phyloP scores from a whole-genome alignment of 805 yeast species.

The Candida ascalaphidarum region DNA sequence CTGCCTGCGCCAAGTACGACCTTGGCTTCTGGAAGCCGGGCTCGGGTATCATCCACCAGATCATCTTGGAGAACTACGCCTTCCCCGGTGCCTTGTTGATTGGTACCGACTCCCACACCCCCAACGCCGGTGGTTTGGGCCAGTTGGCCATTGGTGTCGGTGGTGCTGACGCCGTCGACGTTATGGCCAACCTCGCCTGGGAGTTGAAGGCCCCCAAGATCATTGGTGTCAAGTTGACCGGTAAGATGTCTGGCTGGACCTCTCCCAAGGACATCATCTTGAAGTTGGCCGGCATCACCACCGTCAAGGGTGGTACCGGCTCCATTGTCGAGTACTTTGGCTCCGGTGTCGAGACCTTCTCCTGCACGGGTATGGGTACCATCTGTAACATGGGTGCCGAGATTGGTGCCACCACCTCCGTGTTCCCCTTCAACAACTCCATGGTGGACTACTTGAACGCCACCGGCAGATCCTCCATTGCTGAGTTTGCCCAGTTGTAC shows the following conservation, averaged over 20 bases:
- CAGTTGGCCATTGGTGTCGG: conserved; percentile 98
- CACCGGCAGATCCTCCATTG: conserved; percentile 79
- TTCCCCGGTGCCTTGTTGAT: conserved; percentile 95
- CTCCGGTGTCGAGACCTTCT: conserved; percentile 84
- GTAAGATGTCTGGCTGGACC: conserved; percentile 89
- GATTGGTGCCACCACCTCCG: conserved; percentile 96
- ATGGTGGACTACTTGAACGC: conserved; percentile 82
- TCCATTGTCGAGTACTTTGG: conserved; percentile 94
- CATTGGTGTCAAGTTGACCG: conserved; percentile 90
- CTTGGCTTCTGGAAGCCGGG: conserved; percentile 99
- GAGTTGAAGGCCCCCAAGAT: conserved; percentile 96
- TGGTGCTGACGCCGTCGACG: conserved; percentile 99
- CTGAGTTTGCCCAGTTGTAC: conserved; percentile 69
- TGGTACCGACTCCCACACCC: conserved; percentile 97
- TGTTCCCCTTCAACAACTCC: conserved; percentile 91
- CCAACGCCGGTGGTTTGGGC: conserved; percentile 98
- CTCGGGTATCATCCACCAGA: conserved; percentile 96
- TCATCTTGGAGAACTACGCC: conserved; percentile 91
- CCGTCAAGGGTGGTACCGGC: conserved; percentile 99
- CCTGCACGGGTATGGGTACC: conserved; percentile 99
- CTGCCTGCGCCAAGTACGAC: conserved; percentile 91
- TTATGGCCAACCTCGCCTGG: conserved; percentile 91
- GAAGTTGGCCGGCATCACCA: conserved; percentile 86
- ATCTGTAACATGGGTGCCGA: conserved; percentile 99
- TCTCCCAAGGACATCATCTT: conserved; percentile 95